These are phyloP conservation scores for Lasiosphaeris hirsuta DNA, from an alignment of 495 filamentous ascomycete species.

Conservation along the genomic window DNA sequence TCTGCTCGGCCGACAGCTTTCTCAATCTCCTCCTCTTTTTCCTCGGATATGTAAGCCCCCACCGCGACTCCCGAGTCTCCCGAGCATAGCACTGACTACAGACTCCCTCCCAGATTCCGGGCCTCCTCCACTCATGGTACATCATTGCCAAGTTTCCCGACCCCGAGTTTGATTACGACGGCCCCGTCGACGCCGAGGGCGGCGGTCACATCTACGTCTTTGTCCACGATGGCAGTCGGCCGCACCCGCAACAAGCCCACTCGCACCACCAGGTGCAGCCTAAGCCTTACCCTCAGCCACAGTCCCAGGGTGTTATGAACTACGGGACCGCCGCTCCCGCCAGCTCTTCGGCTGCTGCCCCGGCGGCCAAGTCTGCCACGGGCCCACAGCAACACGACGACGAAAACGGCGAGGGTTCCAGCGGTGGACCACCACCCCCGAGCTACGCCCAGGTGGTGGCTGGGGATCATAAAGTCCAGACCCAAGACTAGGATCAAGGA, in stretches of 20 bases:
- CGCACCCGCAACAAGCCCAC: constrained; percentile 21
- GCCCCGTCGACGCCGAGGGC: constrained; percentile 54
- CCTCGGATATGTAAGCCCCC: constrained; percentile 65
- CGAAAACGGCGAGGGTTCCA: constrained; percentile 42
- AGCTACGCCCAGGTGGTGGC: constrained; percentile 83
- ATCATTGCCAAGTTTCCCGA: constrained; percentile 93
- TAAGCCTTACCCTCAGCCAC: constrained; percentile 25
- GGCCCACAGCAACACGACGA: constrained; percentile 14
- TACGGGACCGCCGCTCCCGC: constrained; percentile 34
- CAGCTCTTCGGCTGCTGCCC: constrained; percentile 9
- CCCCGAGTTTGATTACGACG: constrained; percentile 59
- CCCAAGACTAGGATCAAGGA: constrained; percentile 48
- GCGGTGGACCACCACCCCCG: constrained; percentile 52
- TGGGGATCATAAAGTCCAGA: constrained; percentile 87
- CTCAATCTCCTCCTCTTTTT: constrained; percentile 92
- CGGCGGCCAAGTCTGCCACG: neutral
- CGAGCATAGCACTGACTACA: constrained; percentile 4
- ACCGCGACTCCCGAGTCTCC: neutral
- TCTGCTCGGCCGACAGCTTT: constrained; percentile 89
- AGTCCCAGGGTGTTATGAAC: constrained; percentile 35
- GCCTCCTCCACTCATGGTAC: constrained; percentile 95
- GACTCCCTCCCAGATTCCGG: constrained; percentile 59
- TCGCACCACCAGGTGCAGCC: constrained; percentile 6
- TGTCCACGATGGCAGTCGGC: constrained; percentile 41
- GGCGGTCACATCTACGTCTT: constrained; percentile 62